Evolutionary conservation across 2,329 filamentous ascomycete genomes (phyloP), one percentile per base, ranked within the genome.

Genomic region (Aulographum hederae): DNA sequence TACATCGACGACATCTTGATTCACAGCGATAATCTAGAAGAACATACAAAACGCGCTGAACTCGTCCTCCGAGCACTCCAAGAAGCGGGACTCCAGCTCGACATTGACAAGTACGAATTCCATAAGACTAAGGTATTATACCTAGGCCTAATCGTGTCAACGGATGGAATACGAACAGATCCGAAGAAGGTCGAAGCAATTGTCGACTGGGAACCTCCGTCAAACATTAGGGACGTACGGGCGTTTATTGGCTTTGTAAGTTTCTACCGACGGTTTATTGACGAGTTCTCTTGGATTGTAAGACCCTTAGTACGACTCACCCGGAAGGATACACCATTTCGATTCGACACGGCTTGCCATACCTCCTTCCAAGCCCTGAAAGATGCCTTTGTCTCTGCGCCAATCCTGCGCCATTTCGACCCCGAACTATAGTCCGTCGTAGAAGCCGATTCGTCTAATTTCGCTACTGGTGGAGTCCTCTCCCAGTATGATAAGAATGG

Each of bases 161-260:
- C 40, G 39, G 28, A 45, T 33, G 26, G 39, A 32, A 34, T 44
- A 17, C 25, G 41, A 29, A 43, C 44, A 41, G 35, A 43, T 26
- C 32, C 38, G 16, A 26, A 28, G 29, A 41, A 41, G 26, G 29
- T 44, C 12, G 21, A 37, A 16, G 30, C 26, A 3, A 39, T 45
- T 18, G 15, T 23, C 6, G 23, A 43, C 11, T 51, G 36, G 43
- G 1, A 30, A 27, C 19, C 5, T 15, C 46, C 38, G 2, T 28
- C 17, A 10, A 39, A 17, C 8, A 18, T 41, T 3, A 37, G 33
- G 16, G 37, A 37, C 13, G 39, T 41, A 4, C 37, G 39, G 32
- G 35, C 29, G 2, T 50, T 52, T 35, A 11, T 51, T 15, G 42
- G 43, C 6, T 47, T 52, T 30, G 35, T 34, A 4, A 47, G 47